These are phyloP conservation scores for Vigna hirtella DNA, from an alignment of 306 rosid species.

Conservation along the genomic window DNA sequence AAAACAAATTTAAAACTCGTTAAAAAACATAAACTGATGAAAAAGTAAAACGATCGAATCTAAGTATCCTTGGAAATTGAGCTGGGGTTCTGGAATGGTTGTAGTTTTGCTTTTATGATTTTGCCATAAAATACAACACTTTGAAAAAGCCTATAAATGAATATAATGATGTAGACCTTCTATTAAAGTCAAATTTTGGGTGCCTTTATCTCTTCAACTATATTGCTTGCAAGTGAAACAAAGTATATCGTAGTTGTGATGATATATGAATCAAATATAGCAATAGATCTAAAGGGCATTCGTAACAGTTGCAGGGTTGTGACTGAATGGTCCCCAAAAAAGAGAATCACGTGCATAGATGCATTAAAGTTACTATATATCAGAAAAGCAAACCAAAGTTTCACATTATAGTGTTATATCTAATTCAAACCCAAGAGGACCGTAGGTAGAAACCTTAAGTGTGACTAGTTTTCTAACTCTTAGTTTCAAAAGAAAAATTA, in stretches of 20 bases:
- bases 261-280: constrained; percentile 22
- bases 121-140: constrained; percentile 38
- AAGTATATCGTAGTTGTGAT: constrained; percentile 42
- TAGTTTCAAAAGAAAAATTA: too few relatives aligned
- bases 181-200: constrained; percentile 53
- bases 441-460: not conserved
- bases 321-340: constrained; percentile 54
- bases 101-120: constrained; percentile 26
- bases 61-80: constrained; percentile 39
- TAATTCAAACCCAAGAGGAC: not conserved
- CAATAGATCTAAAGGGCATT: constrained; percentile 31
- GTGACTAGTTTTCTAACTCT: not conserved
- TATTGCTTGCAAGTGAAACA: constrained; percentile 60
- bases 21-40: not conserved
- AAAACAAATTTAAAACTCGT: not conserved
- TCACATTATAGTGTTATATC: constrained; percentile 1
- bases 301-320: constrained; percentile 16
- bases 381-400: constrained; percentile 38
- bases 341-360: constrained; percentile 67
- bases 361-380: constrained; percentile 58
- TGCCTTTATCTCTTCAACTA: constrained; percentile 34
- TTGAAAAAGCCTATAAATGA: constrained; percentile 34
- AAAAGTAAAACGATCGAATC: constrained; percentile 35
- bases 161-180: constrained; percentile 50
- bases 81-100: constrained; percentile 37